Evolutionary conservation across 164 flowering plant species (phyloP).

Genomic region (Annona squamosa): DNA sequence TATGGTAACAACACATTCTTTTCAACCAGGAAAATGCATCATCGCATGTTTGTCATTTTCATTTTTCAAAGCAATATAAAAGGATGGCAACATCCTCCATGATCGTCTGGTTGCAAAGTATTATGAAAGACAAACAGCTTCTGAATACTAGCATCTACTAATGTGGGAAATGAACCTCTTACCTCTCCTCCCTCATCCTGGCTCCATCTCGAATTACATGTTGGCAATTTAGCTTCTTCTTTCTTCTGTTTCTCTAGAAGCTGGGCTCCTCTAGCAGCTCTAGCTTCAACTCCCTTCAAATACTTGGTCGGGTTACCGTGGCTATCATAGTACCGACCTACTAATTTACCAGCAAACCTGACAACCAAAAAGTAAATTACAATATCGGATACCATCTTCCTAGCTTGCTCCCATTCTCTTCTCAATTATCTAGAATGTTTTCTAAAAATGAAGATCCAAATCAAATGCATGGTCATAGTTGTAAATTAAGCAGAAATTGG

Average conservation of each 20-base stretch:
- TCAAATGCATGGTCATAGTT: no score
- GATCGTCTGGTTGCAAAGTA: neutral
- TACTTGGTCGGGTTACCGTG: conserved; percentile 73
- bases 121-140: neutral
- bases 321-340: conserved; percentile 80
- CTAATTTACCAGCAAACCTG: conserved; percentile 68
- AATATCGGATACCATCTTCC: neutral
- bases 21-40: neutral
- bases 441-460: no score
- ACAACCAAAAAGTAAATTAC: neutral
- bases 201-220: conserved; percentile 93
- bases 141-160: no score
- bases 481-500: no score
- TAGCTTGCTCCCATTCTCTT: neutral
- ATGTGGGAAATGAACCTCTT: conserved; percentile 9
- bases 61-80: neutral
- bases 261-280: conserved; percentile 86
- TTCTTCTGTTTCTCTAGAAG: conserved; percentile 79
- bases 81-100: neutral
- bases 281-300: conserved; percentile 86
- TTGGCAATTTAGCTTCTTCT: conserved; percentile 70
- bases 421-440: neutral
- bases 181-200: conserved; percentile 92
- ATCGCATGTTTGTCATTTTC: no score
- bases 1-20: neutral